A percentile compares a stretch with the other conserved stretches of the same genome.
These are phyloP conservation scores for Populus hybrid DNA, from an alignment of 441 rosid species.

Conservation along the genomic window DNA sequence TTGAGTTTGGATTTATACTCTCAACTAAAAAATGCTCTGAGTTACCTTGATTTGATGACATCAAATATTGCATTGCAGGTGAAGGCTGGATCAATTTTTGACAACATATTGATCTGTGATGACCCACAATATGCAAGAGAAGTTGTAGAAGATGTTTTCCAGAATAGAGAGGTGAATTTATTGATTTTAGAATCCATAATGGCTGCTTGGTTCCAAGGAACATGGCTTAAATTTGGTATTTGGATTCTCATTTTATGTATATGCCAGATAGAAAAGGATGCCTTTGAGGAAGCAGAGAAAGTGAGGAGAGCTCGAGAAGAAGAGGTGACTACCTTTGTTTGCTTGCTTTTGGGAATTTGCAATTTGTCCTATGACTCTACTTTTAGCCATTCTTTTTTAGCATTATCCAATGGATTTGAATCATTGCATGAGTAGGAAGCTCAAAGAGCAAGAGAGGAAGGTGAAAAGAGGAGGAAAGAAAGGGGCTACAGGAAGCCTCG, in stretches of 20 bases:
- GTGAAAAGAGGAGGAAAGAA: slow-evolving; percentile 42
- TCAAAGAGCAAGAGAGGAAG: slow-evolving; percentile 51
- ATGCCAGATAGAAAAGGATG: slow-evolving; percentile 57
- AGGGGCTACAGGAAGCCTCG: background rate
- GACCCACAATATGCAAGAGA: slow-evolving; percentile 68
- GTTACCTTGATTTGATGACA: slow-evolving; percentile 2
- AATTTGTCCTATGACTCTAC: background rate
- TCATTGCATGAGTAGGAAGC: slow-evolving; percentile 41
- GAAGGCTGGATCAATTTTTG: slow-evolving; percentile 71
- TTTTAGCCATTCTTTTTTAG: background rate
- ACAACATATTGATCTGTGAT: slow-evolving; percentile 71
- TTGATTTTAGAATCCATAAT: background rate
- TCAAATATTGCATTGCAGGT: slow-evolving; percentile 38
- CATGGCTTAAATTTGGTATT: background rate
- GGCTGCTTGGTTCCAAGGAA: slow-evolving; percentile 12
- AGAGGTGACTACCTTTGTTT: slow-evolving; percentile 39
- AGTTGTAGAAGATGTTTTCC: slow-evolving; percentile 51
- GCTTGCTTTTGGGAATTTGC: background rate
- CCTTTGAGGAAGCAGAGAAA: slow-evolving; percentile 74
- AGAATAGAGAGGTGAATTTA: slow-evolving; percentile 50
- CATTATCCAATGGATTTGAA: background rate
- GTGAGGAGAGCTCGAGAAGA: slow-evolving; percentile 69
- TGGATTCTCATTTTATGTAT: slow-evolving; percentile 14
- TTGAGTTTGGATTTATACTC: background rate
- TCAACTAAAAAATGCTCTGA: background rate